Evolutionary conservation across 208 protist genomes (phyloP), one percentile per base, ranked within the genome.

Genomic region (Crithidia brevicula): DNA sequence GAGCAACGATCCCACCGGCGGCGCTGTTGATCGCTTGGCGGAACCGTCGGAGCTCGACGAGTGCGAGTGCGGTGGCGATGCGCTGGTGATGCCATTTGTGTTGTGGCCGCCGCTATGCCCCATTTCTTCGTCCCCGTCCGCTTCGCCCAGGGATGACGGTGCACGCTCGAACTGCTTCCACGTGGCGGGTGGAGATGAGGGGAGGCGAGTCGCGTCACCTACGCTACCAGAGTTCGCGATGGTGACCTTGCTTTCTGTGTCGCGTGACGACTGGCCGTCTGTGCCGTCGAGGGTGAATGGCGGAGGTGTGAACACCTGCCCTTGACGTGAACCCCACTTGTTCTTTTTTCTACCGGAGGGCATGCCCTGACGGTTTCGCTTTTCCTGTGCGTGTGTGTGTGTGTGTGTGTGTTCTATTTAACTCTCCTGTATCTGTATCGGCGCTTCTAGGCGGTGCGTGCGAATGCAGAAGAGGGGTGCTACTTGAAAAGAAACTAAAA

Each of bases 51-150:
- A 59, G 52, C 52, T 58, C 20, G 70, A 69, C 22, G 61, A 69
- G 49, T 50, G 54, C 53, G 54, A 63, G 13, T 33, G 61, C 34
- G 61, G 60, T 38, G 61, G 70, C 46, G 70, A 69, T 1, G 70
- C 70, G 61, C 61, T 69, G 3, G 61, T 69, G 9, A 60, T 45
- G 13, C 70, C 70, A 38, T 75, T 69, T 27, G 53, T 61, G 54
- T 69, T 68, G 45, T 36, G 27, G 18, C 70, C 61, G 46, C 70
- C 61, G 61, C 60, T 68, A 53, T 68, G 54, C 13, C 47, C 23
- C 45, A 75, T 69, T 11, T 75, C 70, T 31, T 75, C 61, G 45
- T 75, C 70, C 15, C 15, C 70, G 38, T 75, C 70, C 10, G 52
- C 61, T 13, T 42, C 61, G 38, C 23, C 70, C 11, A 69, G 52